These are phyloP conservation scores for Termitomyces sp. DNA, from an alignment of 768 basidiomycete species.

Conservation along the genomic window DNA sequence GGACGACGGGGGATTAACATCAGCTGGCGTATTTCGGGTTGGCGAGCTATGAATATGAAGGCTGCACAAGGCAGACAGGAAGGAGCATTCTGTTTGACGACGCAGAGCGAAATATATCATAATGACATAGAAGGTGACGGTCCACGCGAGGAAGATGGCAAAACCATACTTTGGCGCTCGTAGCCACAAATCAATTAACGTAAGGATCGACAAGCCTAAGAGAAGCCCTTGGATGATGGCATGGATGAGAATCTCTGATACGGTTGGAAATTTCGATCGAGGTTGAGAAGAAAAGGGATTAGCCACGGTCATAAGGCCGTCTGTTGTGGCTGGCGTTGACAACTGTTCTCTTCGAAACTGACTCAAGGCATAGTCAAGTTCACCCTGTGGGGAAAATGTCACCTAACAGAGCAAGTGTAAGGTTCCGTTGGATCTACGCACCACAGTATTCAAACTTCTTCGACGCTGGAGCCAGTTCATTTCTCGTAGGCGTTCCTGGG, in stretches of 20 bases:
- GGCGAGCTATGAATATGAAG: conserved; percentile 35
- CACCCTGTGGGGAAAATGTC: conserved; percentile 42
- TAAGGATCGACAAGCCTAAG: conserved; percentile 52
- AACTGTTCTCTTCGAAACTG: conserved; percentile 47
- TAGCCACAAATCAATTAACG: conserved; percentile 55
- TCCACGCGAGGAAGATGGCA: conserved; percentile 61
- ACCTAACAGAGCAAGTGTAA: not conserved
- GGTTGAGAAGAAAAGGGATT: not conserved
- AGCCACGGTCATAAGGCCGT: conserved; percentile 22
- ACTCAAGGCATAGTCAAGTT: conserved; percentile 64
- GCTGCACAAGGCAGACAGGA: conserved; percentile 44
- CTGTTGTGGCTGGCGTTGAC: conserved; percentile 50
- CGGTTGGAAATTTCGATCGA: conserved; percentile 25
- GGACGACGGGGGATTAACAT: conserved; percentile 29
- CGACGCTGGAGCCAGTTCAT: conserved; percentile 76
- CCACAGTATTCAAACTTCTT: conserved; percentile 66
- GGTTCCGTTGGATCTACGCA: conserved; percentile 30
- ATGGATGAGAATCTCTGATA: conserved; percentile 38
- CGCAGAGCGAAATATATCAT: conserved; percentile 54
- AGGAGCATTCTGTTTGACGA: conserved; percentile 51
- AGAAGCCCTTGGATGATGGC: conserved; percentile 52
- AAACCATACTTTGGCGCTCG: conserved; percentile 52
- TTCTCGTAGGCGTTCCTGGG: conserved; percentile 45
- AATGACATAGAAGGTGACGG: conserved; percentile 47
- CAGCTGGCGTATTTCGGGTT: conserved; percentile 18